Evolutionary conservation across 257 asterid genomes (phyloP).

Genomic region (Anisodus acutangulus): DNA sequence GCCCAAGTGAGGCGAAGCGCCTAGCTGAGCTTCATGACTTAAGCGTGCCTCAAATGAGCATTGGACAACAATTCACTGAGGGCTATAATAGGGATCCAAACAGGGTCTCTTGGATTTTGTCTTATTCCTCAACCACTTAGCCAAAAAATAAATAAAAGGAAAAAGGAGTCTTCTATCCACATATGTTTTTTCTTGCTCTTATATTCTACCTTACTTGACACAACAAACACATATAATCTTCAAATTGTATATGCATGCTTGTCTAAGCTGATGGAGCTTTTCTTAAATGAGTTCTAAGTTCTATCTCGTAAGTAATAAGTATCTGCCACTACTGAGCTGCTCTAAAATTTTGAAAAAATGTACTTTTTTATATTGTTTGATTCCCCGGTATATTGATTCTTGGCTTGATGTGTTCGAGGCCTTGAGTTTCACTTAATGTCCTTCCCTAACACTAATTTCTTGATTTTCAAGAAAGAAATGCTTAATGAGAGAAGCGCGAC

Average conservation of each 20-base stretch:
- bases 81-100: too few relatives aligned
- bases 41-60: too few relatives aligned
- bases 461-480: neutral
- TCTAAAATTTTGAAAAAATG: neutral
- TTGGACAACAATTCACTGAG: too few relatives aligned
- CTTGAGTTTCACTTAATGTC: neutral
- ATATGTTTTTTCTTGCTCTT: too few relatives aligned
- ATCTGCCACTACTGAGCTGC: neutral
- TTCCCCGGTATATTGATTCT: neutral
- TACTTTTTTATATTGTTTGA: neutral
- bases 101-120: too few relatives aligned
- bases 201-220: too few relatives aligned
- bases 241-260: neutral
- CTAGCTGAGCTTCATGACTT: too few relatives aligned
- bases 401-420: neutral
- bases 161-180: too few relatives aligned
- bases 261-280: neutral
- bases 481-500: neutral
- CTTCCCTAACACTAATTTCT: neutral
- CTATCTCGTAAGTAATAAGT: neutral
- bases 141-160: too few relatives aligned
- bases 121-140: too few relatives aligned
- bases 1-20: too few relatives aligned
- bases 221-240: neutral
- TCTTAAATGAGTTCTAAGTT: neutral